Evolutionary conservation across 2,329 filamentous ascomycete species (phyloP).

Genomic region (Incumbomyces delicatus): DNA sequence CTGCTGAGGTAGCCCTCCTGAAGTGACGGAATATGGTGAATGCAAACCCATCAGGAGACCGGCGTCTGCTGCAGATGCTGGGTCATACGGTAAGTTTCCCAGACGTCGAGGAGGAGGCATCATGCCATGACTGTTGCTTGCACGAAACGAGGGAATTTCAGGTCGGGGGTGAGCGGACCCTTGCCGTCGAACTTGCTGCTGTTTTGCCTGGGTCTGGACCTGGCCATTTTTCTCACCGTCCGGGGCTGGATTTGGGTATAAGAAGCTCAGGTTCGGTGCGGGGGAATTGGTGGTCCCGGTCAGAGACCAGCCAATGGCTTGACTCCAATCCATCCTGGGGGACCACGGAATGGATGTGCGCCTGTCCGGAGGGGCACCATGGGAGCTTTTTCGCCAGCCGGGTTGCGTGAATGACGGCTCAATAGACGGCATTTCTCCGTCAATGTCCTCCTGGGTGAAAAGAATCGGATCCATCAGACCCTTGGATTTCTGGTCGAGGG

Average conservation of each 20-base stretch:
- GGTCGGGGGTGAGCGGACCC: background rate
- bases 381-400: slow-evolving; percentile 35
- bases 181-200: background rate
- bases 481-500: slow-evolving; percentile 77
- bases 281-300: slow-evolving; percentile 80
- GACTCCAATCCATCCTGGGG: slow-evolving; percentile 41
- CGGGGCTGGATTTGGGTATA: slow-evolving; percentile 52
- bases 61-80: slow-evolving; percentile 33
- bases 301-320: slow-evolving; percentile 74
- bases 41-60: slow-evolving; percentile 42
- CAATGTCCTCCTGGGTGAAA: slow-evolving; percentile 64
- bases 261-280: slow-evolving; percentile 69
- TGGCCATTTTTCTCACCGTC: slow-evolving; percentile 7
- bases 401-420: slow-evolving; percentile 42
- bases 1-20: slow-evolving; percentile 15
- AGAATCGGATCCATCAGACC: slow-evolving; percentile 68
- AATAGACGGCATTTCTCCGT: slow-evolving; percentile 49
- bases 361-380: slow-evolving; percentile 25
- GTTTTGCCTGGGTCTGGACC: background rate
- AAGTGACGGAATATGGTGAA: slow-evolving; percentile 30
- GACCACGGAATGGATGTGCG: slow-evolving; percentile 28
- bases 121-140: slow-evolving; percentile 6
- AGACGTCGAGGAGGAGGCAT: slow-evolving; percentile 24
- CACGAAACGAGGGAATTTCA: background rate
- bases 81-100: slow-evolving; percentile 24